Evolutionary conservation across 495 filamentous ascomycete genomes (phyloP), one percentile per base, ranked within the genome.

Genomic region (Coniosporium apollinis): DNA sequence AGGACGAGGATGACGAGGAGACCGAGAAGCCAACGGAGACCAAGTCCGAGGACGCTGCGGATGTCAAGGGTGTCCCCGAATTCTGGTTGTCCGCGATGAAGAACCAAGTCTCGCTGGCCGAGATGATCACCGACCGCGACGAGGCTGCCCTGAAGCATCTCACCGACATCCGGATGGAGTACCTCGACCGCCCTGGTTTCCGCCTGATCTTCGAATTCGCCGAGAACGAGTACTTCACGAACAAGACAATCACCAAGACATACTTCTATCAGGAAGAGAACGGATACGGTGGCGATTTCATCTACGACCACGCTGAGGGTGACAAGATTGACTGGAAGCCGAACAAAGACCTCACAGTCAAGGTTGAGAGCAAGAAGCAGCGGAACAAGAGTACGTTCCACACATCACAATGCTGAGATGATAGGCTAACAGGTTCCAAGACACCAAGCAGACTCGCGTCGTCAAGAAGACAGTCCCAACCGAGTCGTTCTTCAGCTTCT

Each of bases 21-120:
- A 44, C 50, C n/a, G 67, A 69, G 47, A 64, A 65, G 45, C 50
- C 58, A 22, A 46, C 38, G 7, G 58, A 60, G 25, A 53, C 60
- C 32, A 46, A 61, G 19, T 65, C 69, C 43, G 61, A 73, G 35
- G 61, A 72, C 43, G 53, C 55, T 34, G 55, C 59, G 34, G 54
- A 59, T 41, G 64, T 71, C 30, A 61, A 65, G 43, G 86, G 86
- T 48, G 93, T 96, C 42, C 91, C 91, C 22, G 91, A 99, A 58
- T 99, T 99, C 68, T 99, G 91, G 91, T 68, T 99, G 19, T 94
- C 87, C 40, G 84, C 91, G 43, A 96, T 99, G 89, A 99, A 99
- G 69, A 99, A 96, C 64, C 83, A 94, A 54, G 71, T 87, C 51
- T 86, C 84, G 6, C 70, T 99, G 30, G 84, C 86, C 22, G 91